Base-by-base conservation (phyloP, 371 early-diverging fungal species). In the Modicella reniformis region DNA sequence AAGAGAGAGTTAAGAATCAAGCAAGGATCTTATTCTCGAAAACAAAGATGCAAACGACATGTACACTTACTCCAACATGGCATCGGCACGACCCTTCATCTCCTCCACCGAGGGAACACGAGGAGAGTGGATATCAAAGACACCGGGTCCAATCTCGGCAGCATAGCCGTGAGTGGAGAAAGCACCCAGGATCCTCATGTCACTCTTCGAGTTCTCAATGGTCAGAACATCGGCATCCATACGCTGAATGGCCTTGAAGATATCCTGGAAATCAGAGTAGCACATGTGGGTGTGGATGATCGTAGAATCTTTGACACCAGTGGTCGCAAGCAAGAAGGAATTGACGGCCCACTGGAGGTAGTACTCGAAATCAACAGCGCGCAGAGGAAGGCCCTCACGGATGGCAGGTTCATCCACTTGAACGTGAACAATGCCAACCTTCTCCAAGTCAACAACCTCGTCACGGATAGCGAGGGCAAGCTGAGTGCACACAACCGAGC, bases 321-420 rank as follows among this genome's bases (percentile, higher is more conserved):
- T 85, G 62, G 94, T 93, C 65, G 96, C 87, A 62, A 98, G 87
- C 80, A 92, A 90, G 93, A 98, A 98, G 70, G 94, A 88, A 54
- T 91, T 92, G 70, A 96, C 96, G 66, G 98, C 94, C 98, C 98
- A 98, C 67, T 92, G 84, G 70, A 97, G 90, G 86, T 98, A 98
- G 52, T 84, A 89, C 58, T 89, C 91, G 91, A 94, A 95, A 80
- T 94, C 95, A 65, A 87, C 84, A 65, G 89, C 85, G 75, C 96
- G 94, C 74, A 98, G 91, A 19, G 98, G 97, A 34, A 98, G 87
- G 75, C 98, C 98, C 85, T 98, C 98, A 85, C 98, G 95, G 74
- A 98, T 95, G 72, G 98, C 98, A 40, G 98, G 97, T 84, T 98
- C 98, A 83, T 98, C 98, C 70, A 98, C 95, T 86, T 98, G 98